Evolutionary conservation across 2,329 filamentous ascomycete genomes (phyloP), one percentile per base, ranked within the genome.

Genomic region (Emergomyces pasteurianus): DNA sequence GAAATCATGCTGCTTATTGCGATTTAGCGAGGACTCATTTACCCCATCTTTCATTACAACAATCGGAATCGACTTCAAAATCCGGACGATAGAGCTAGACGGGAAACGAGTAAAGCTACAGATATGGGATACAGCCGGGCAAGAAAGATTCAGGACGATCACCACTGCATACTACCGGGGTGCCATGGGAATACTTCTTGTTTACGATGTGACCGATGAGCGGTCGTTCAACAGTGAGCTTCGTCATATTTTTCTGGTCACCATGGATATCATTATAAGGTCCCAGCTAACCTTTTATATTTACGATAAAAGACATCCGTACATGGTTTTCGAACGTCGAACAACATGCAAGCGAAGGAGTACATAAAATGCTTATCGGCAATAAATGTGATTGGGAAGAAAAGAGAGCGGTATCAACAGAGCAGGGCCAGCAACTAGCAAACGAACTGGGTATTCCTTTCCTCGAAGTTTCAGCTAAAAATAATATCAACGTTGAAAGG

Each of bases 331-430:
- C 92, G 73, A 97, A 99, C 78, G 92, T 96, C 69, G 92, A 96
- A 76, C 92, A 96, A 77, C 92, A 99, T 79, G 94, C 94, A 62
- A 96, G 90, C 70, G 94, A 97, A 79, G 94, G 94, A 71, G 94
- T 99, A 73, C 96, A 97, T 85, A 99, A 97, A 83, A 97, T 99
- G 73, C 84, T 99, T 67, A 96, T 99, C 68, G 94, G 94, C 74
- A 99, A 99, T 84, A 99, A 99, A 80, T 99, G 94, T 79, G 94
- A 99, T 78, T 97, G 94, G 94, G 94, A 97, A 78, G 94, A 99
- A 79, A 97, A 97, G 83, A 88, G 94, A 68, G 91, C 89, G 60
- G 89, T 99, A 49, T 91, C 90, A 57, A 95, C 89, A 63, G 92
- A 96, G 75, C 88, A 91, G 72, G 94, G 94, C 69, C 92, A 99